Conservation (phyloP, 352 stramenopile species). For the Phytophthora capsici region DNA sequence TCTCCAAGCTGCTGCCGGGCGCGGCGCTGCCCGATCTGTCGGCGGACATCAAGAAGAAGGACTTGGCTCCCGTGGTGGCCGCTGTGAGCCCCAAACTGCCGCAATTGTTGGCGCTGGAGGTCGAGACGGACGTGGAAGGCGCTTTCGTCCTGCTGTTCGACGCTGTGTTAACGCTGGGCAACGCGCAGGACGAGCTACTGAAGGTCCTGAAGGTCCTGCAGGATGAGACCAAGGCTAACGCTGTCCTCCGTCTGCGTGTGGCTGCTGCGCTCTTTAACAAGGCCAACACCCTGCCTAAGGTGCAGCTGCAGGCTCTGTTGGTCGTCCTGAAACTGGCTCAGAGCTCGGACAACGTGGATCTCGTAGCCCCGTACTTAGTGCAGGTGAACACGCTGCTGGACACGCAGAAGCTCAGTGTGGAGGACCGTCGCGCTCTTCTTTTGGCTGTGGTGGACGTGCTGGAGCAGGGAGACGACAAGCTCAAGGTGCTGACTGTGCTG, state of each 20-base stretch:
- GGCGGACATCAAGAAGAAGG: constrained; percentile 70
- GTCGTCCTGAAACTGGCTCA: constrained; percentile 63
- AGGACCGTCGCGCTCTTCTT: constrained; percentile 67
- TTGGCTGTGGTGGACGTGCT: constrained; percentile 78
- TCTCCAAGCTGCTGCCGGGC: constrained; percentile 78
- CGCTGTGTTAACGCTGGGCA: constrained; percentile 51
- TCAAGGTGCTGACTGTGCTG: constrained; percentile 72
- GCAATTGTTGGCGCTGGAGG: constrained; percentile 67
- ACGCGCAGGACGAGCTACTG: constrained; percentile 40
- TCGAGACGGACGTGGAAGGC: constrained; percentile 83
- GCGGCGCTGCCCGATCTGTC: constrained; percentile 51
- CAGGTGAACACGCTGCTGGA: constrained; percentile 66
- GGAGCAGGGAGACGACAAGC: constrained; percentile 53
- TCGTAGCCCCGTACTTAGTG: constrained; percentile 77
- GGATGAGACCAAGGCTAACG: constrained; percentile 55
- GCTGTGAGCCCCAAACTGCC: constrained; percentile 56
- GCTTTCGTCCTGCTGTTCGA: constrained; percentile 74
- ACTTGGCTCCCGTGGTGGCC: constrained; percentile 53
- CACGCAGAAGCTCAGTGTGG: constrained; percentile 45
- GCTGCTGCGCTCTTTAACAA: constrained; percentile 82
- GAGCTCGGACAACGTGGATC: constrained; percentile 61
- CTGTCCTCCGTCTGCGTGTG: constrained; percentile 76
- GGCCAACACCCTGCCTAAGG: constrained; percentile 53
- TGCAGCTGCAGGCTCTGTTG: constrained; percentile 77
- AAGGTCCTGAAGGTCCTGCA: constrained; percentile 61